phyloP scores from a whole-genome alignment of 257 asterid species.

The Handroanthus guayacan region DNA sequence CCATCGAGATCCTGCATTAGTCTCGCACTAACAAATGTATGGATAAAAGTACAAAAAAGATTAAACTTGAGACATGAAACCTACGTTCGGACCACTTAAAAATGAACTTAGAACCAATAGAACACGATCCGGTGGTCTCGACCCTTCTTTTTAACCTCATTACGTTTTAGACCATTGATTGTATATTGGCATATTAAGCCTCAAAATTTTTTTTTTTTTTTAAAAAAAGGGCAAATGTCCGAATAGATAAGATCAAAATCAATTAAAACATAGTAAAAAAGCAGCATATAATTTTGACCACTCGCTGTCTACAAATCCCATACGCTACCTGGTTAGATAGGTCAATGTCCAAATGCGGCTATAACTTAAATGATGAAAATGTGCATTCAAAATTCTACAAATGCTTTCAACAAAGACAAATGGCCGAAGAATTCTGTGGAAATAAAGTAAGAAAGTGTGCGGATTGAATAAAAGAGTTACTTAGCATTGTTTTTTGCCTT shows the following conservation, averaged over 20 bases:
- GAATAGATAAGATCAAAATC: conserved; percentile 28
- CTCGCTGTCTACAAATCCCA: conserved; percentile 33
- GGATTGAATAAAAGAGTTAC: conserved; percentile 3
- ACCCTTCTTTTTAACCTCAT: not conserved
- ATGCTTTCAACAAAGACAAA: not conserved
- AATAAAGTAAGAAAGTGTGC: not conserved
- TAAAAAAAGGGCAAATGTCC: not conserved
- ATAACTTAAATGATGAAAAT: not conserved
- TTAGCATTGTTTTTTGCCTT: not conserved
- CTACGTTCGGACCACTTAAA: not conserved
- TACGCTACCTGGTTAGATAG: conserved; percentile 22
- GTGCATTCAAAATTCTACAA: conserved; percentile 25
- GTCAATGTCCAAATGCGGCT: conserved; percentile 31
- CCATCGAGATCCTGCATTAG: no score
- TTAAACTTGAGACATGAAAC: not conserved
- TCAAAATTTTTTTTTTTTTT: no score
- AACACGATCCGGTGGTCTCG: not conserved
- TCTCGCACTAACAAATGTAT: no score
- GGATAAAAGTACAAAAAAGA: not conserved
- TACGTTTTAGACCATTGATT: conserved; percentile 17
- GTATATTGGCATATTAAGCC: not conserved
- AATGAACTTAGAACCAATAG: not conserved
- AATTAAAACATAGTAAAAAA: not conserved
- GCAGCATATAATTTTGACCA: conserved; percentile 38
- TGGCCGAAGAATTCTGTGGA: not conserved